Base-by-base conservation (phyloP, 2,329 filamentous ascomycete genomes). In the Curvularia hawaiiensis region DNA sequence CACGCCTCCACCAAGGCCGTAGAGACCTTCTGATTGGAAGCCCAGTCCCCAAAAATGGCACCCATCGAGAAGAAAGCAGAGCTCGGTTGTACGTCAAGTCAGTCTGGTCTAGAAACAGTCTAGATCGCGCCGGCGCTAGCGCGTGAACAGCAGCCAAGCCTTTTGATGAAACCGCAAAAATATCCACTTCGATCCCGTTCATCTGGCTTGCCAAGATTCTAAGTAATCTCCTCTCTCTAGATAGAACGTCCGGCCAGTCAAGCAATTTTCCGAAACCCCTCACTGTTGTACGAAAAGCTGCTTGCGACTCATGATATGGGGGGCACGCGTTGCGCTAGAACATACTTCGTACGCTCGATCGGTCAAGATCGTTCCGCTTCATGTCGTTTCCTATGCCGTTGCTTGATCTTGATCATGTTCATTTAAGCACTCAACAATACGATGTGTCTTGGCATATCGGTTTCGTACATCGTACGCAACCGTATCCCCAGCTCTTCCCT, bases 111-210 rank as follows among this genome's bases (percentile, higher is more conserved):
- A 8, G 43, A 54, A 41, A 12, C 24, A 58, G 60, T n/a, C 47
- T 58, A 38, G 46, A 4, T 39, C 51, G 50, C 43, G 12, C 56
- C 56, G 51, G 40, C 40, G 54, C 61, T 52, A 53, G 30, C 12
- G 35, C 40, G n/a, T 40, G 38, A 28, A 35, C 43, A 49, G 46
- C 50, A 40, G 50, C 51, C 50, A 56, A 54, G 44, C 48, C 50
- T 38, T 50, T 38, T 30, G 35, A n/a, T 62, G 61, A 63, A 63
- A 62, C 61, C 22, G 24, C 20, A 16, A 22, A 52, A 45, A 50
- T 45, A 46, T 52, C 55, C 55, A 52, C 50, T 39, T 45, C n/a
- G 14, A 33, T 31, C 24, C 47, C 46, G 30, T 26, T n/a, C 43
- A 45, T 28, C 50, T 56, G 45, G 40, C n/a, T 53, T 24, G 46